Conservation (phyloP, 2,329 filamentous ascomycete genomes). For the Ustulina deusta region DNA sequence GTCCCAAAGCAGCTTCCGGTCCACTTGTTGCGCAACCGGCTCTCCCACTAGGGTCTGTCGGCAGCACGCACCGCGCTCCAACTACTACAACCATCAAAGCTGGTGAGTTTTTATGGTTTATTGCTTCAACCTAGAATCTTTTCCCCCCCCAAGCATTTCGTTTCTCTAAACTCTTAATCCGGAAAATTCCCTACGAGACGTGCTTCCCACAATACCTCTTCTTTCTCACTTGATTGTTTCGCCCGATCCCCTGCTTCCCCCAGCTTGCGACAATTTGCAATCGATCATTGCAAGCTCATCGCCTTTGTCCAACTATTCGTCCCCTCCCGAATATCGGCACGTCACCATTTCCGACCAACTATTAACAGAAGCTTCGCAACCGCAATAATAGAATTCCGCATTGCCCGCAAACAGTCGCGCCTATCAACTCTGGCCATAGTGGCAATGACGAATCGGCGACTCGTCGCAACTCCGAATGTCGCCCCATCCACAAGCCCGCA, state of each 20-base stretch:
- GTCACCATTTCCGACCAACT: conserved; percentile 26
- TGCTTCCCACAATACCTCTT: background rate
- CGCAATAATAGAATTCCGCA: conserved; percentile 47
- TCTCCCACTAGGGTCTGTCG: conserved; percentile 31
- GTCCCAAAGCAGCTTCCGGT: conserved; percentile 36
- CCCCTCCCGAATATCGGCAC: conserved; percentile 42
- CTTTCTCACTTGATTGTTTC: background rate
- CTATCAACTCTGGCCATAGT: conserved; percentile 49
- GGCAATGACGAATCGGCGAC: conserved; percentile 52
- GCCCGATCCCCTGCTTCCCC: background rate
- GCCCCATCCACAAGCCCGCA: conserved; percentile 41
- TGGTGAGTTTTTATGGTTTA: conserved; percentile 34
- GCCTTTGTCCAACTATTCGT: conserved; percentile 12
- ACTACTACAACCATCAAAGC: conserved; percentile 39
- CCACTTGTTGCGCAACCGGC: conserved; percentile 42
- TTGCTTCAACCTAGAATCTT: conserved; percentile 30
- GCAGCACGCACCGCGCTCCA: conserved; percentile 33
- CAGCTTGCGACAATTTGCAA: conserved; percentile 14
- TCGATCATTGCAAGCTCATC: background rate
- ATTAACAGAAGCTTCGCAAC: conserved; percentile 36
- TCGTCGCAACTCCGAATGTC: conserved; percentile 41
- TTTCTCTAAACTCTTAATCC: background rate
- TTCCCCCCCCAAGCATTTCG: background rate
- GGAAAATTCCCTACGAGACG: background rate
- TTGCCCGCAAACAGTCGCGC: conserved; percentile 47